Percentiles rank a stretch among this genome's conserved stretches.
These are phyloP conservation scores for Monosporascus sp. DNA, from an alignment of 2,329 filamentous ascomycete species.

Conservation along the genomic window DNA sequence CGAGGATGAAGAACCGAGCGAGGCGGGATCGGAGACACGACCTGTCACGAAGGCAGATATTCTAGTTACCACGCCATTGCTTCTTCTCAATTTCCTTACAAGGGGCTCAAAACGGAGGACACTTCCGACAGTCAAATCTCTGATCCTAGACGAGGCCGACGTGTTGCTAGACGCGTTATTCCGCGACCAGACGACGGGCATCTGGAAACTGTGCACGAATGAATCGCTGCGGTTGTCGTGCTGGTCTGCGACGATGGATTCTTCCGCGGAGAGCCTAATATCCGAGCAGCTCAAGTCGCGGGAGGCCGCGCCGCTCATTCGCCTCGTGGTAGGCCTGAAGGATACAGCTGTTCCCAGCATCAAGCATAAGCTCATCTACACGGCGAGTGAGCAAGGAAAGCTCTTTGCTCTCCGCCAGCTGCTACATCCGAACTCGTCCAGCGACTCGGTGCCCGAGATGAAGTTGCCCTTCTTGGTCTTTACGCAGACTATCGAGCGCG, in stretches of 20 bases:
- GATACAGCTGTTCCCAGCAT: slow-evolving; percentile 94
- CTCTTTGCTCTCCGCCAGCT: slow-evolving; percentile 86
- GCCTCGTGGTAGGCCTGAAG: slow-evolving; percentile 92
- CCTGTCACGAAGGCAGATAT: slow-evolving; percentile 68
- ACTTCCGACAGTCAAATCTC: slow-evolving; percentile 62
- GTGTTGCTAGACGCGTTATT: slow-evolving; percentile 90
- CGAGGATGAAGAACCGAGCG: slow-evolving; percentile 35
- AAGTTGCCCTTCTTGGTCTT: slow-evolving; percentile 92
- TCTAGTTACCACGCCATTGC: slow-evolving; percentile 72
- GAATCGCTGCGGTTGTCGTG: slow-evolving; percentile 68
- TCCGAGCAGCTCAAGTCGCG: slow-evolving; percentile 60
- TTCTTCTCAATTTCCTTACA: slow-evolving; percentile 70
- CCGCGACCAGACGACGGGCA: slow-evolving; percentile 75
- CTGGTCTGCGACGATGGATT: slow-evolving; percentile 97
- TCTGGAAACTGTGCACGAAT: slow-evolving; percentile 76
- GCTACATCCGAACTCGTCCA: slow-evolving; percentile 64
- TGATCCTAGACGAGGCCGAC: slow-evolving; percentile 91
- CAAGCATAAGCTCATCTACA: slow-evolving; percentile 81
- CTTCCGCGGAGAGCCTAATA: slow-evolving; percentile 78
- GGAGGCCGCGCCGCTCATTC: slow-evolving; percentile 56
- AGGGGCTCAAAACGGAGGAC: slow-evolving; percentile 39
- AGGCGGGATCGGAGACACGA: slow-evolving; percentile 18
- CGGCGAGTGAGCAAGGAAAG: slow-evolving; percentile 89
- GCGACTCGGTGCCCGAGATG: slow-evolving; percentile 54
- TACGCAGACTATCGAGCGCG: slow-evolving; percentile 90